Percentiles rank a stretch among this genome's conserved stretches.
These are phyloP conservation scores for Staphylotrichum longicolle DNA, from an alignment of 495 filamentous ascomycete species.

Conservation along the genomic window DNA sequence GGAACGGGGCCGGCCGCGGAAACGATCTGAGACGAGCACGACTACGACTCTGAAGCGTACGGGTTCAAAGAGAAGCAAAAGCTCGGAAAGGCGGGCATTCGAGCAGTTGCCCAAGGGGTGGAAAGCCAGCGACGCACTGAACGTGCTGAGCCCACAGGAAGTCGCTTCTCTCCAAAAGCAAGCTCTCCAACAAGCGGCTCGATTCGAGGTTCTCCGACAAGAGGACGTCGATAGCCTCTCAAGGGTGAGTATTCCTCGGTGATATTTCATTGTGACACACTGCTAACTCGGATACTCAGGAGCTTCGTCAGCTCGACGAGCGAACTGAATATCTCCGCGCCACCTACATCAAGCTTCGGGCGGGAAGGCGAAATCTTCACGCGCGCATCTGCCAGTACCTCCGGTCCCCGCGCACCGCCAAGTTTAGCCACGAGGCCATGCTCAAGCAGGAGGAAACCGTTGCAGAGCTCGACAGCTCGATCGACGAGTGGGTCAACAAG, in stretches of 20 bases:
- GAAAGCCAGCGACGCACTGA: conserved; percentile 51
- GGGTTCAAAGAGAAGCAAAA: conserved; percentile 41
- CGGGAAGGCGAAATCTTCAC: conserved; percentile 66
- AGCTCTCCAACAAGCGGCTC: conserved; percentile 60
- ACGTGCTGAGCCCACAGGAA: conserved; percentile 49
- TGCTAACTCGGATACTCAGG: conserved; percentile 41
- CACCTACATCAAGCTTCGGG: conserved; percentile 64
- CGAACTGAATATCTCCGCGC: conserved; percentile 69
- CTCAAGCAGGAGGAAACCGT: conserved; percentile 74
- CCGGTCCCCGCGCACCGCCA: conserved; percentile 57
- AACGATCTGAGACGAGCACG: conserved; percentile 41
- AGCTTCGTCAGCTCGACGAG: conserved; percentile 67
- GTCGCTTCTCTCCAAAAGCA: conserved; percentile 57
- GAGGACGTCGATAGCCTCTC: conserved; percentile 66
- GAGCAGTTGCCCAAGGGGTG: conserved; percentile 58
- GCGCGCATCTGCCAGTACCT: conserved; percentile 67
- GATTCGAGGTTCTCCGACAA: conserved; percentile 65
- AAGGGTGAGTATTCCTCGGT: conserved; percentile 43
- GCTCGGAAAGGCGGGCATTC: conserved; percentile 50
- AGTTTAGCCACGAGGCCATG: conserved; percentile 64
- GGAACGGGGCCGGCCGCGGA: conserved; percentile 57
- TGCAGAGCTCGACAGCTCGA: conserved; percentile 66
- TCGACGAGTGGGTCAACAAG: conserved; percentile 72
- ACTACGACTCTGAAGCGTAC: conserved; percentile 33
- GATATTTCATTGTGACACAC: background rate